Evolutionary conservation across 495 filamentous ascomycete species (phyloP).

Genomic region (Talaromyces liani): DNA sequence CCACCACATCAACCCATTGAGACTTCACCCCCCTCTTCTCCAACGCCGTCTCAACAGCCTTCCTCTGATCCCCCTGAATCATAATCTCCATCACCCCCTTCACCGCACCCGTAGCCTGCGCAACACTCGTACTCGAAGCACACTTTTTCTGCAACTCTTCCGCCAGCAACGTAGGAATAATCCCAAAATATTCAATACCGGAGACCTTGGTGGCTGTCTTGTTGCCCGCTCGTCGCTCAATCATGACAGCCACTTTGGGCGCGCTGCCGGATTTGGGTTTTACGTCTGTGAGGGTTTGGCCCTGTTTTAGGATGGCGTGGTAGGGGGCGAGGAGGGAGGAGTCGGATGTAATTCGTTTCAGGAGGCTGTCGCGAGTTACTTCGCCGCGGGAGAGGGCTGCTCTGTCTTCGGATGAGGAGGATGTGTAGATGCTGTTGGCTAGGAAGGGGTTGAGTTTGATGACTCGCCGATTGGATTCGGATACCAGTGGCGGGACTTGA

Average conservation of each 20-base stretch:
- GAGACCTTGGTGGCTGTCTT: slow-evolving; percentile 61
- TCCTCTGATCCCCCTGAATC: slow-evolving; percentile 62
- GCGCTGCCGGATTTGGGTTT: slow-evolving; percentile 56
- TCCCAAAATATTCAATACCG: slow-evolving; percentile 55
- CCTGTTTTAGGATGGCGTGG: slow-evolving; percentile 50
- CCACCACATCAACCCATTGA: slow-evolving; percentile 56
- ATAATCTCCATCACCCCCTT: slow-evolving; percentile 63
- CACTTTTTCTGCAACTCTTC: slow-evolving; percentile 67
- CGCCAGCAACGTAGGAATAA: slow-evolving; percentile 53
- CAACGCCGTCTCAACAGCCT: slow-evolving; percentile 53
- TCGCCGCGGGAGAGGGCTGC: slow-evolving; percentile 49
- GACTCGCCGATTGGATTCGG: slow-evolving; percentile 53
- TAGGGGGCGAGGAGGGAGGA: slow-evolving; percentile 39
- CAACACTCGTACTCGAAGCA: slow-evolving; percentile 62
- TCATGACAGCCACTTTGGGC: slow-evolving; percentile 50
- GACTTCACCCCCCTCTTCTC: slow-evolving; percentile 49
- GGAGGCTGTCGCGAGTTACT: slow-evolving; percentile 55
- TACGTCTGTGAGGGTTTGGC: slow-evolving; percentile 40
- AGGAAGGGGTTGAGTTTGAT: slow-evolving; percentile 57
- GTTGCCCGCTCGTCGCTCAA: slow-evolving; percentile 61
- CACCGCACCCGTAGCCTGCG: slow-evolving; percentile 52
- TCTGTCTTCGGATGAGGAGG: slow-evolving; percentile 44
- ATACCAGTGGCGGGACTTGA: slow-evolving; percentile 49
- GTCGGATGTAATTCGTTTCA: slow-evolving; percentile 49
- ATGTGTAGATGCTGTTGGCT: slow-evolving; percentile 51